Evolutionary conservation across 257 asterid species (phyloP).

Genomic region (Petrea volubilis): DNA sequence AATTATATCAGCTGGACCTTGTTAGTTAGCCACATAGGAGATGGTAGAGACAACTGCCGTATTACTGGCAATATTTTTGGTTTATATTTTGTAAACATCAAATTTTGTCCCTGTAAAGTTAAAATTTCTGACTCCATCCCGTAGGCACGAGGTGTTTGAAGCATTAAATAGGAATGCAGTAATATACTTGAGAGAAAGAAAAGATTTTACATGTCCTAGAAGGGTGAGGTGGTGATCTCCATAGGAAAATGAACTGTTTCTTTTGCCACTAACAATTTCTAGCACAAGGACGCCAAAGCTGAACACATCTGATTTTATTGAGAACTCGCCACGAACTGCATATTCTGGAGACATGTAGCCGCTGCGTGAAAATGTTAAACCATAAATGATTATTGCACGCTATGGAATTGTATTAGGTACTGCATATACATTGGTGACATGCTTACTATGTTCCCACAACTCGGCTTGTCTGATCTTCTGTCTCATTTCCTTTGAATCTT

Average conservation of each 20-base stretch:
- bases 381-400: not conserved
- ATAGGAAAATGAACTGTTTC: conserved; percentile 30
- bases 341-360: conserved; percentile 56
- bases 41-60: no score
- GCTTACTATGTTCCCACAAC: conserved; percentile 41
- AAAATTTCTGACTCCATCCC: no score
- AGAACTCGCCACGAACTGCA: conserved; percentile 32
- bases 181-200: no score
- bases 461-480: conserved; percentile 20
- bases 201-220: conserved; percentile 37
- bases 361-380: conserved; percentile 9
- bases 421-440: not conserved
- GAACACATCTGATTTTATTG: conserved; percentile 46
- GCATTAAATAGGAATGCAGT: no score
- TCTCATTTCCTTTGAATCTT: conserved; percentile 21
- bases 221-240: conserved; percentile 28
- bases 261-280: conserved; percentile 40
- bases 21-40: no score
- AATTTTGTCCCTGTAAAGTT: no score
- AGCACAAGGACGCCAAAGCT: conserved; percentile 46
- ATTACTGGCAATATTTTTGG: no score
- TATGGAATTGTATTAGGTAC: not conserved
- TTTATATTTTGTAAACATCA: no score
- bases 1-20: not conserved
- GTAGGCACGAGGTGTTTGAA: no score